Evolutionary conservation across 371 early-diverging fungal genomes (phyloP).

Genomic region (Zancudomyces culisetae): DNA sequence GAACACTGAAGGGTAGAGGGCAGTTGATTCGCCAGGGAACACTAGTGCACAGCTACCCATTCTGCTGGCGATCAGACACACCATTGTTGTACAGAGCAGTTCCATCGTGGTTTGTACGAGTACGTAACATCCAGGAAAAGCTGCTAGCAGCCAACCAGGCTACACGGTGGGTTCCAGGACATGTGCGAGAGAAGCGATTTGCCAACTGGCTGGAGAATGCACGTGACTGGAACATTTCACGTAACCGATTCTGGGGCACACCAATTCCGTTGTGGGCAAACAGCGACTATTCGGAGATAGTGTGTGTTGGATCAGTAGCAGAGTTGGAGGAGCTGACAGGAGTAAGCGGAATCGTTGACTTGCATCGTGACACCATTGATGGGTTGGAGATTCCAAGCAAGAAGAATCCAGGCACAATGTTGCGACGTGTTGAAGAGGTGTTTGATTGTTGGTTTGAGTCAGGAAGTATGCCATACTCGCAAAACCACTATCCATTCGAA

Average conservation of each 20-base stretch:
- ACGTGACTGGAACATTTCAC: constrained; percentile 98
- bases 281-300: constrained; percentile 81
- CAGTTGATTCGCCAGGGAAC: constrained; percentile 81
- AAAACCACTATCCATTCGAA: constrained; percentile 99
- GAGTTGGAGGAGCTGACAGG: constrained; percentile 92
- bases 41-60: constrained; percentile 80
- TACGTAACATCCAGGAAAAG: constrained; percentile 64
- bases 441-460: constrained; percentile 99
- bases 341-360: constrained; percentile 69
- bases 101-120: constrained; percentile 98
- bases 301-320: constrained; percentile 89
- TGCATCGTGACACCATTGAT: constrained; percentile 98
- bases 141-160: constrained; percentile 78
- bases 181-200: constrained; percentile 96
- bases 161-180: constrained; percentile 96
- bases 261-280: constrained; percentile 99
- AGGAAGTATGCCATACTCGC: constrained; percentile 99
- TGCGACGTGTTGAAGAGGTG: constrained; percentile 93
- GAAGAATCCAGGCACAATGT: constrained; percentile 69
- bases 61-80: constrained; percentile 98
- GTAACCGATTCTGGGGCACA: constrained; percentile 99
- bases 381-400: constrained; percentile 91
- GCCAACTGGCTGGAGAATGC: constrained; percentile 98
- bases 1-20: constrained; percentile 63
- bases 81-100: constrained; percentile 98